phyloP scores from a whole-genome alignment of 768 basidiomycete species.

The Termitomyces sp. region DNA sequence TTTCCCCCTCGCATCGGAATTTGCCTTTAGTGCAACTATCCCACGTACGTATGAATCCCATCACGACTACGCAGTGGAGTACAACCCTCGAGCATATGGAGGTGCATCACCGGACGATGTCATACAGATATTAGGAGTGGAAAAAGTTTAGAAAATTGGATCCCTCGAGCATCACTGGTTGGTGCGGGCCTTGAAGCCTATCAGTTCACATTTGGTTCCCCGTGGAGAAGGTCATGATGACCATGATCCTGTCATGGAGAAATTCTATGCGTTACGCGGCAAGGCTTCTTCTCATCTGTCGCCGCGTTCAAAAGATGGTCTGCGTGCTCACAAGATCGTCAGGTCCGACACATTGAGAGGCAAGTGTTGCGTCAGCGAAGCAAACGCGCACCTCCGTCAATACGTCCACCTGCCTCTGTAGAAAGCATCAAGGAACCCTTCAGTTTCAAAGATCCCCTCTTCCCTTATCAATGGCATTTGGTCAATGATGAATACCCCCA shows the following conservation, averaged over 20 bases:
- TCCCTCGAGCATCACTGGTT: constrained; percentile 83
- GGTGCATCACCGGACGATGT: constrained; percentile 57
- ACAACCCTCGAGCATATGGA: constrained; percentile 37
- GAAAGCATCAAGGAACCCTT: constrained; percentile 52
- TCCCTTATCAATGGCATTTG: constrained; percentile 90
- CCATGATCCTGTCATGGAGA: constrained; percentile 44
- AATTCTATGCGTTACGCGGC: constrained; percentile 41
- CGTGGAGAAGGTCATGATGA: constrained; percentile 24
- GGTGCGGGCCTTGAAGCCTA: constrained; percentile 51
- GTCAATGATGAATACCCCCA: constrained; percentile 81
- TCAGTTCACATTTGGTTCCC: constrained; percentile 16
- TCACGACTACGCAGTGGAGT: constrained; percentile 81
- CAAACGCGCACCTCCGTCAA: constrained; percentile 71
- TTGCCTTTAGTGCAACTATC: constrained; percentile 31
- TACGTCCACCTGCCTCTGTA: constrained; percentile 35
- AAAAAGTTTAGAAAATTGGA: constrained; percentile 86
- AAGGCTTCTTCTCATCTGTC: constrained; percentile 26
- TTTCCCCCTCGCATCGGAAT: constrained; percentile 23
- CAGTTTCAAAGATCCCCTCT: constrained; percentile 77
- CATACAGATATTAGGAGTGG: constrained; percentile 59
- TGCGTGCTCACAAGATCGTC: constrained; percentile 39
- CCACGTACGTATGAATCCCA: constrained; percentile 55
- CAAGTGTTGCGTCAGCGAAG: constrained; percentile 64
- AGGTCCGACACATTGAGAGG: constrained; percentile 51
- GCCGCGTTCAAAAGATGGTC: constrained; percentile 36